These are phyloP conservation scores for Fraxinus pennsylvanica DNA, from an alignment of 257 asterid genomes.

Conservation along the genomic window DNA sequence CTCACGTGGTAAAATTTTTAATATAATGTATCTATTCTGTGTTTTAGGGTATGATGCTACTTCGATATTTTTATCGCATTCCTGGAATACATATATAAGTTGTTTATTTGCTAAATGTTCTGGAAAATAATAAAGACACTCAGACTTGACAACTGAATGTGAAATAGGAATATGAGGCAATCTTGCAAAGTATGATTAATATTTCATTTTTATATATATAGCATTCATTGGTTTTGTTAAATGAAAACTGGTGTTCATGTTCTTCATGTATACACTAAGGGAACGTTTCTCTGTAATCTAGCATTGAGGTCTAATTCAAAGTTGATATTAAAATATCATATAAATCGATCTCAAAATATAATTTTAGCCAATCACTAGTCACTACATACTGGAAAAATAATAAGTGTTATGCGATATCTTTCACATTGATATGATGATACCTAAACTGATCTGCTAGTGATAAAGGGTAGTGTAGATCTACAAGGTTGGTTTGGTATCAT, in stretches of 20 bases:
- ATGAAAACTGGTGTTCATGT: not conserved
- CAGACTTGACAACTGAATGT: not conserved
- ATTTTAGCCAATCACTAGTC: not conserved
- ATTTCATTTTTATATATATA: not conserved
- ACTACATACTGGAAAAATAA: not conserved
- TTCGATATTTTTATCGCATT: slow-evolving; percentile 4
- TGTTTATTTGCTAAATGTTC: slow-evolving; percentile 23
- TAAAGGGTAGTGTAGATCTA: not conserved
- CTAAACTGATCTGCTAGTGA: not conserved
- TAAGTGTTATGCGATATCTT: not conserved
- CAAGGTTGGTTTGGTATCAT: not conserved
- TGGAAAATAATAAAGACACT: slow-evolving; percentile 3
- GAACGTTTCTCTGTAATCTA: not conserved
- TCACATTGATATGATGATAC: not conserved
- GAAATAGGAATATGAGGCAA: not conserved
- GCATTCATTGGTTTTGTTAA: not conserved
- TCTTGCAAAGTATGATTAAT: not conserved
- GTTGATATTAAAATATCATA: not conserved
- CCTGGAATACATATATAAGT: slow-evolving; percentile 6
- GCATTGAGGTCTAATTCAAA: not conserved
- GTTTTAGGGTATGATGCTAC: slow-evolving; percentile 10
- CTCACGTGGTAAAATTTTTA: slow-evolving; percentile 77
- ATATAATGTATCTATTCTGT: slow-evolving; percentile 9
- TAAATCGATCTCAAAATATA: not conserved
- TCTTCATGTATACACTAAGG: not conserved